Evolutionary conservation across 139 green algal species (phyloP), one percentile per base, ranked within the genome.

Genomic region (Bryopsis sp.): DNA sequence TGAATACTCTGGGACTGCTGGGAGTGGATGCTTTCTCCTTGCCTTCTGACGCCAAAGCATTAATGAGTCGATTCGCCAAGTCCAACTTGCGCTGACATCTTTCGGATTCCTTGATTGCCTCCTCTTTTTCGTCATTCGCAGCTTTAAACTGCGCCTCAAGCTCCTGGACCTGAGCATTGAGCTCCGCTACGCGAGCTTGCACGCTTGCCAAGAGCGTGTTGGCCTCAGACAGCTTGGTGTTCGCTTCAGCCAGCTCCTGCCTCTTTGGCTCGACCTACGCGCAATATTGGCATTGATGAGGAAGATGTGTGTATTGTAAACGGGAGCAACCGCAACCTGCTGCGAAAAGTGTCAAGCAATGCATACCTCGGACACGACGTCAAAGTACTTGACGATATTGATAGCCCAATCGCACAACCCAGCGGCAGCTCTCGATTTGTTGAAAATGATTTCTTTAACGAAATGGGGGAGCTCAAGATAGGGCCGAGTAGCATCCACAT

Each of bases 381-480:
- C 88, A 72, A 86, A 93, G 81, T 96, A 96, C 63, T 85, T 86
- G 47, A 94, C 83, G 58, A 96, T 96, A 80, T 94, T 93, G 78
- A 92, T 85, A 19, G 86, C 85, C 83, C 87, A 96, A 48, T 93
- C 86, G 75, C 89, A 94, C 65, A 96, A 77, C 34, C 89, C 89
- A 26, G 88, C 88, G n/a, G 89, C 89, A 1, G 89, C 89, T 6
- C 81, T 79, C 26, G 86, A 92, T 81, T 96, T 96, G 72, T 85
- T 91, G 67, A 74, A 83, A 32, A 96, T 96, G 39, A 74, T 75
- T 6, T 94, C 88, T 39, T 73, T 77, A 76, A 92, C 93, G 81
- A 96, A 94, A 72, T 93, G 81, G 28, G 79, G 76, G 71, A 95
- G 80, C 64, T 86, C 82, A 39, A 94, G 80, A 82, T 92, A 94